Evolutionary conservation across 768 basidiomycete genomes (phyloP).

Genomic region (Suillus clintonianus): DNA sequence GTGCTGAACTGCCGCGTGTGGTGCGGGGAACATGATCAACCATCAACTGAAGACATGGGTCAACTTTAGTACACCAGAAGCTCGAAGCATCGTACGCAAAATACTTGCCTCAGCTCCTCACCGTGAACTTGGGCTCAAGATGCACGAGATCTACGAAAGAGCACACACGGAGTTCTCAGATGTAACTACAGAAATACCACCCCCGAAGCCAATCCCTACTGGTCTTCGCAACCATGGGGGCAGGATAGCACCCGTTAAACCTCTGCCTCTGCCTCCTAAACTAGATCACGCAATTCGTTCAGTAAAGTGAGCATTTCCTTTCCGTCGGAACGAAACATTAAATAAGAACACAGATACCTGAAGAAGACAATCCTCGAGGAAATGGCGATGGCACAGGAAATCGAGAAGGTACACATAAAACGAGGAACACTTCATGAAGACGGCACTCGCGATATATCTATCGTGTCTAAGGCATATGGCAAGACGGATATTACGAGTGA

Average conservation of each 20-base stretch:
- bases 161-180: constrained; percentile 9
- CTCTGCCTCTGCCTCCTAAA: constrained; percentile 12
- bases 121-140: constrained; percentile 10
- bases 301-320: constrained; percentile 9
- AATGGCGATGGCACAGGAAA: constrained; percentile 14
- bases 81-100: constrained; percentile 10
- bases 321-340: neutral
- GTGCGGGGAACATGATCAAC: neutral
- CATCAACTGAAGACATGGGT: constrained; percentile 5
- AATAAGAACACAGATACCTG: constrained; percentile 17
- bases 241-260: neutral
- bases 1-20: neutral
- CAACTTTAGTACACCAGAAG: constrained; percentile 7
- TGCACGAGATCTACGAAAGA: constrained; percentile 18
- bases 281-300: constrained; percentile 19
- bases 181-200: constrained; percentile 1
- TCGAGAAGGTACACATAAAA: constrained; percentile 20
- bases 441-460: constrained; percentile 1
- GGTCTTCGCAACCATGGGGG: constrained; percentile 1
- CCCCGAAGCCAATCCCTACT: neutral
- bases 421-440: constrained; percentile 10
- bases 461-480: constrained; percentile 3
- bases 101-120: constrained; percentile 6
- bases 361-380: constrained; percentile 24
- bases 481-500: neutral